Evolutionary conservation across 345 rosid species (phyloP).

Genomic region (Lenwebbia sp.): DNA sequence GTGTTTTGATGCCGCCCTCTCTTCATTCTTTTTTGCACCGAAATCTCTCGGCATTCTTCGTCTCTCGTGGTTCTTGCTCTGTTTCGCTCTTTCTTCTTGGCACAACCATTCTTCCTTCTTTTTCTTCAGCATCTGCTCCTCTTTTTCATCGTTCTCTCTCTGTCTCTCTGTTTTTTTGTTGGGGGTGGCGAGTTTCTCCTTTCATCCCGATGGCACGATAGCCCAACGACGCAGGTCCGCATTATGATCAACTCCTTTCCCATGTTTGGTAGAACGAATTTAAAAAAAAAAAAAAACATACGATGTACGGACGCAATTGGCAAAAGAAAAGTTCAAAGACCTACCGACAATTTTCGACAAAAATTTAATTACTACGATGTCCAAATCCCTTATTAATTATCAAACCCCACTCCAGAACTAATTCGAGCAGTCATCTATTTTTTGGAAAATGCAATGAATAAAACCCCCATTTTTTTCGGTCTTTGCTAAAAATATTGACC

Average conservation of each 20-base stretch:
- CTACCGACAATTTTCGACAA: too few species aligned
- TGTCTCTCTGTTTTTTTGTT: too few species aligned
- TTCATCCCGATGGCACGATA: accelerated
- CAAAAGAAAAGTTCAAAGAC: background rate
- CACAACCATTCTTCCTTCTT: background rate
- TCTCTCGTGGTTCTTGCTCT: background rate
- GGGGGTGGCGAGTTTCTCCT: background rate
- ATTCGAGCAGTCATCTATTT: background rate
- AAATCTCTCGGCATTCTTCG: background rate
- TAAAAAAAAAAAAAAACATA: too few species aligned
- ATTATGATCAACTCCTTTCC: too few species aligned
- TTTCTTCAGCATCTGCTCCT: too few species aligned
- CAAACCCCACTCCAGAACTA: background rate
- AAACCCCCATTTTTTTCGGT: too few species aligned
- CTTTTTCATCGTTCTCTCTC: too few species aligned
- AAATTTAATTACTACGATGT: background rate
- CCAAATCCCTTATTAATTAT: background rate
- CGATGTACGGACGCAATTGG: background rate
- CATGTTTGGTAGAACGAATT: background rate
- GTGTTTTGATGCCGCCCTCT: background rate
- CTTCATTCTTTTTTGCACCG: too few species aligned
- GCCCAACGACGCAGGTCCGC: accelerated
- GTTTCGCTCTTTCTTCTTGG: background rate
- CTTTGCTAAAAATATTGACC: too few species aligned
- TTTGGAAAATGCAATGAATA: background rate